Evolutionary conservation across 2,329 filamentous ascomycete species (phyloP), one percentile per base, ranked within the genome.

Genomic region (Diaporthe eres): DNA sequence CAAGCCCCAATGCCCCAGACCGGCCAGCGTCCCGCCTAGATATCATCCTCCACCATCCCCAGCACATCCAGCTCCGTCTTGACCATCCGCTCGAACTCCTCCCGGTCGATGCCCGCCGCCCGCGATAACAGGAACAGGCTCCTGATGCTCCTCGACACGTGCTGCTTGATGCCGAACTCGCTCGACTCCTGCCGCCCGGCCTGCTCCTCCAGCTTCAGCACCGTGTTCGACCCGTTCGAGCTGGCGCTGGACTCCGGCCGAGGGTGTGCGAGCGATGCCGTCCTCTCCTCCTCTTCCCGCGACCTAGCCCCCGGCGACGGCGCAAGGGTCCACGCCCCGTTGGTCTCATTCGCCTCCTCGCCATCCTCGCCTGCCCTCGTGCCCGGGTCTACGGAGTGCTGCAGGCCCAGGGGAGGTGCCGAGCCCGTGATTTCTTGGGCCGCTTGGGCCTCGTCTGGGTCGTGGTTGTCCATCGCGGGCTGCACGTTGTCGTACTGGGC

Each of bases 401-500:
- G 78, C 60, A 84, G 76, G 44, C 84, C 83, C 22, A 84, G 79
- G 1, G 85, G 83, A 10, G 78, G 55, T 13, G 84, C 83, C 25
- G 84, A 78, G 34, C 82, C 82, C 37, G 81, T 79, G 17, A 85
- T 85, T 74, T 87, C 92, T 84, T 75, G 61, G 71, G 71, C 76
- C 61, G 60, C 49, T n/a, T 61, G 70, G 15, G 76, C 76, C 74
- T 95, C 94, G 79, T 95, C 93, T n/a, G 94, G 94, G 78, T 96
- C 94, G 82, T 96, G 92, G 74, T 91, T 91, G 83, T 96, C 94
- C 87, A 96, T 91, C 44, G 94, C 94, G 3, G 94, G 94, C 82
- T 96, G 94, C 12, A 96, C 94, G 77, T 90, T 87, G 79, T 94
- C 92, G 82, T 97, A 96, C 81, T 93, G 92, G 25, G 93, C 91